Percentiles rank a stretch among this genome's conserved stretches.
Evolutionary conservation across 1,139 yeast species (phyloP).

Genomic region (Candida albicans): DNA sequence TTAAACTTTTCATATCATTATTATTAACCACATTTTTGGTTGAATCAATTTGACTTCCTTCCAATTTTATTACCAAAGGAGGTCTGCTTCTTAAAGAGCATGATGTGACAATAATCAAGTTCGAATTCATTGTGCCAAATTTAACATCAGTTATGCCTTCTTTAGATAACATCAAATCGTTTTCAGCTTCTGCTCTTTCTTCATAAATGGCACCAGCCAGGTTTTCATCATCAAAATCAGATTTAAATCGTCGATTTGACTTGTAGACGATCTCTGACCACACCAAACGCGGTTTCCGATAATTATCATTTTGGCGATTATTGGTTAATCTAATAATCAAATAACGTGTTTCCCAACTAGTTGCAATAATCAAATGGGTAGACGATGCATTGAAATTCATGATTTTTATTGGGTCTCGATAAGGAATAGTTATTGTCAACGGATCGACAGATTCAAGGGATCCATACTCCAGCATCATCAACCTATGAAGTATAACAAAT

Average conservation of each 20-base stretch:
- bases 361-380: constrained; percentile 73
- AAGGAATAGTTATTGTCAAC: constrained; percentile 78
- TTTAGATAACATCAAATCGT: constrained; percentile 56
- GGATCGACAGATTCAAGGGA: constrained; percentile 46
- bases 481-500: constrained; percentile 64
- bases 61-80: constrained; percentile 36
- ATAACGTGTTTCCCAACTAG: constrained; percentile 78
- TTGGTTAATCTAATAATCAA: constrained; percentile 67
- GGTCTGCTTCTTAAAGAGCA: constrained; percentile 40
- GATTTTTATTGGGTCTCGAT: constrained; percentile 78
- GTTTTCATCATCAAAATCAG: constrained; percentile 19
- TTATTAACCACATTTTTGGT: constrained; percentile 11
- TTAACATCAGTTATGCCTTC: constrained; percentile 89
- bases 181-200: constrained; percentile 21
- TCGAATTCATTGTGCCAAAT: constrained; percentile 45
- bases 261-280: constrained; percentile 37
- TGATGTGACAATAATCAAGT: constrained; percentile 37
- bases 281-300: constrained; percentile 61
- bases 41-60: constrained; percentile 37
- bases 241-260: constrained; percentile 16
- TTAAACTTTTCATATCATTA: constrained; percentile 21
- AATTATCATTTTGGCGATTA: constrained; percentile 29
- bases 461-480: constrained; percentile 24
- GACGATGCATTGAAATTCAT: constrained; percentile 72
- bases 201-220: constrained; percentile 22